Evolutionary conservation across 2,329 filamentous ascomycete species (phyloP), one percentile per base, ranked within the genome.

Genomic region (Monosporascus sp.): DNA sequence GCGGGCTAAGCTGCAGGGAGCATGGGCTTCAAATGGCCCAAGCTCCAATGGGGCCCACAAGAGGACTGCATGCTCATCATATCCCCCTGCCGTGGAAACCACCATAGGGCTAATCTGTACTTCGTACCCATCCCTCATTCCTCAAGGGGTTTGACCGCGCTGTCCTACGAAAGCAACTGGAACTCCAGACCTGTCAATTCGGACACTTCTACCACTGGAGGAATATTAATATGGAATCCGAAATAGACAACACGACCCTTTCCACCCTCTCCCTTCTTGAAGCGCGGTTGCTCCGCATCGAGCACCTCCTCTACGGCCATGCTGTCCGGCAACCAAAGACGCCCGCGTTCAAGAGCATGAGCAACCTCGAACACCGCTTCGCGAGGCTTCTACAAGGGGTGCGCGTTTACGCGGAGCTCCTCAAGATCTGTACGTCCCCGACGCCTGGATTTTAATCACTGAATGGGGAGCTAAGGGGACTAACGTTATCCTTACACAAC

Each of bases 201-300:
- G 26, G 9, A 41, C 38, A 7, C 17, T 19, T n/a, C 38, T n/a
- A 27, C 31, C 4, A 34, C 4, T 14, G 9, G 9, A 14, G 31
- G 9, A 14, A 34, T 34, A 34, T 11, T 11, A 46, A 14, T 26
- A 60, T 59, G 57, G 58, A 60, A 14, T 59, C 61, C 56, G 67
- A 71, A 7, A 68, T 82, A 24, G 79, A 83, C 63, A 71, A 77
- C 51, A 82, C 79, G 4, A 77, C 80, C 1, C 69, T 83, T 8
- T 73, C 76, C 36, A 84, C 82, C 1, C 75, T 85, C 55, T 75
- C 73, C 43, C 72, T 84, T 26, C 75, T 86, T 37, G 81, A 84
- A 63, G 73, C 77, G 49, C 82, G 83, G n/a, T 75, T 86, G 11
- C 69, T 77, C 17, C 80, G 82, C 46, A 72, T 85, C 54, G 83